phyloP scores from a whole-genome alignment of 2,329 filamentous ascomycete genomes.

The Colletotrichum destructivum region DNA sequence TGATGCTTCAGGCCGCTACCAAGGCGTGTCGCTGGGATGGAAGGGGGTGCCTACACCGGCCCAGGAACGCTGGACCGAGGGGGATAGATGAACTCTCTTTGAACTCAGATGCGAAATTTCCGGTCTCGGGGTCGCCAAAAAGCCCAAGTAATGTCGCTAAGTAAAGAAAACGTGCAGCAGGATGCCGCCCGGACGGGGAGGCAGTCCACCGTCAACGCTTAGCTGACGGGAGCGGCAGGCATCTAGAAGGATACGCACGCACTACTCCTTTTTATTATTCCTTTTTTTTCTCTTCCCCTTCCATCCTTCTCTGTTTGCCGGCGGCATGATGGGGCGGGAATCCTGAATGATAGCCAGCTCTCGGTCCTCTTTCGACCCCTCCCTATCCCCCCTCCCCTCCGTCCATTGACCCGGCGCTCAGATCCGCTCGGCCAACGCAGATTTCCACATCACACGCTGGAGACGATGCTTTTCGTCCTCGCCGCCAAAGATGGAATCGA shows the following conservation, averaged over 20 bases:
- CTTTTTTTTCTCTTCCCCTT: too few species aligned
- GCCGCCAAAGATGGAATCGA: slow-evolving; percentile 77
- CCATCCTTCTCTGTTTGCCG: neutral
- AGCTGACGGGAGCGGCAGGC: neutral
- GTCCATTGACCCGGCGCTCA: neutral
- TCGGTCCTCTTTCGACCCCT: neutral
- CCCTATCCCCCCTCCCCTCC: neutral
- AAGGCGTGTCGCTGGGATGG: neutral
- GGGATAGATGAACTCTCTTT: neutral
- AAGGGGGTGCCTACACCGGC: neutral
- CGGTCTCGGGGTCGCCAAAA: neutral
- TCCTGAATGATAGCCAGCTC: neutral
- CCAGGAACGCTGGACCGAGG: neutral
- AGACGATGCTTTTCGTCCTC: slow-evolving; percentile 73
- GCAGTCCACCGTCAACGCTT: neutral
- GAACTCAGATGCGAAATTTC: neutral
- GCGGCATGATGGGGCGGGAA: neutral
- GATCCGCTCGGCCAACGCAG: neutral
- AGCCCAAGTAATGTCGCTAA: too few species aligned
- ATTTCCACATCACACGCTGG: slow-evolving; percentile 63
- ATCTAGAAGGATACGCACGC: neutral
- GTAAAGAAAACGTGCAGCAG: neutral
- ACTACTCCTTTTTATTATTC: too few species aligned
- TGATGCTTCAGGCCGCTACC: neutral
- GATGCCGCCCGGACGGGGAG: neutral